Percentiles rank a stretch among this genome's conserved stretches.
Conservation (phyloP, 2,329 filamentous ascomycete species). For the Colletotrichum horii region DNA sequence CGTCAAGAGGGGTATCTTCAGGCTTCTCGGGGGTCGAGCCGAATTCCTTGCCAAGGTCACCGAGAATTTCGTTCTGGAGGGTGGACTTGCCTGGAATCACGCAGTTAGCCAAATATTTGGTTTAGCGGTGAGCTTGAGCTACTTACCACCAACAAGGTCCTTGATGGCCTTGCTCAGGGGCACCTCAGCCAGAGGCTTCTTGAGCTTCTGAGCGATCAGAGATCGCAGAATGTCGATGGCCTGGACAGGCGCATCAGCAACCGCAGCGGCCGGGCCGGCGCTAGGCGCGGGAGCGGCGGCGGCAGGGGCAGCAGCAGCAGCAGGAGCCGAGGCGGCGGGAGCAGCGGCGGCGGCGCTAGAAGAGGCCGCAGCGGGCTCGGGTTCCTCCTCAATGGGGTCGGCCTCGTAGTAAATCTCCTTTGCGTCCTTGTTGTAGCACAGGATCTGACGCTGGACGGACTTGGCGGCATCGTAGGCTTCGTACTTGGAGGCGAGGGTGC, state of each 20-base stretch:
- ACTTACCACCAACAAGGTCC: slow-evolving; percentile 92
- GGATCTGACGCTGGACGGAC: slow-evolving; percentile 93
- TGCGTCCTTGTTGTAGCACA: slow-evolving; percentile 99
- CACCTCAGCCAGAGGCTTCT: slow-evolving; percentile 89
- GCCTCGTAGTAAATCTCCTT: slow-evolving; percentile 99
- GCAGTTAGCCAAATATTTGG: background rate
- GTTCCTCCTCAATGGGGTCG: slow-evolving; percentile 91
- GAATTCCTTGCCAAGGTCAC: slow-evolving; percentile 97
- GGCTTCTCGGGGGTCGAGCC: slow-evolving; percentile 98
- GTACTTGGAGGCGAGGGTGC: slow-evolving; percentile 95
- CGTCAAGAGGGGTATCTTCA: slow-evolving; percentile 95
- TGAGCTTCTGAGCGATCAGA: slow-evolving; percentile 94
- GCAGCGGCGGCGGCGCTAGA: slow-evolving; percentile 53
- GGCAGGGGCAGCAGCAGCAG: slow-evolving; percentile 61
- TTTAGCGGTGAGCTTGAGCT: background rate
- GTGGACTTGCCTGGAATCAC: slow-evolving; percentile 83
- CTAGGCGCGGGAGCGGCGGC: slow-evolving; percentile 68
- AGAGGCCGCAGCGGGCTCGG: slow-evolving; percentile 62
- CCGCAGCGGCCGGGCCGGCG: slow-evolving; percentile 84
- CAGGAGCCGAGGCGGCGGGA: slow-evolving; percentile 55
- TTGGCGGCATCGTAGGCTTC: slow-evolving; percentile 98
- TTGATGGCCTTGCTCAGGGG: slow-evolving; percentile 97
- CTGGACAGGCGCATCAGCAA: slow-evolving; percentile 85
- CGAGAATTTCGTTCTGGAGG: slow-evolving; percentile 97
- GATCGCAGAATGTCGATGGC: slow-evolving; percentile 90